A percentile compares a stretch with the other conserved stretches of the same genome.
Evolutionary conservation across 1,139 yeast genomes (phyloP).

Genomic region (Spencermartinsiella ligniputridi): DNA sequence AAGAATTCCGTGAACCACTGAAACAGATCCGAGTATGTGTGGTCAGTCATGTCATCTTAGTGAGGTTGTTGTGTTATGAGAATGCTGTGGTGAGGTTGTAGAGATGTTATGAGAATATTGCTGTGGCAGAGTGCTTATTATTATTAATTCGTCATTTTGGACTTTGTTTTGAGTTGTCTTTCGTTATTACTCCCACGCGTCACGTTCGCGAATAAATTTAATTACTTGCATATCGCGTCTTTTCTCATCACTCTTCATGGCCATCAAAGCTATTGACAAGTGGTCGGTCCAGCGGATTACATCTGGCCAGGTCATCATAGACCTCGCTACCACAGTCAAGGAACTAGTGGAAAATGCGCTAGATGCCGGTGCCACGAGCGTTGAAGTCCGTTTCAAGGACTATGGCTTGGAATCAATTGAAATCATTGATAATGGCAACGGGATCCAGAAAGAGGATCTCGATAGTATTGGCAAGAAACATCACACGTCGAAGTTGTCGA

Average conservation of each 20-base stretch:
- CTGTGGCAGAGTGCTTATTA: no score
- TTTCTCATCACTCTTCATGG: conserved; percentile 12
- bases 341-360: conserved; percentile 84
- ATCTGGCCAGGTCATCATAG: conserved; percentile 89
- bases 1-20: conserved; percentile 33
- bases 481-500: conserved; percentile 70
- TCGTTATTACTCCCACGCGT: no score
- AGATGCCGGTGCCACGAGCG: conserved; percentile 66
- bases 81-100: not conserved
- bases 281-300: conserved; percentile 68
- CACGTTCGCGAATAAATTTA: not conserved
- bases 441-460: conserved; percentile 59
- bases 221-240: not conserved
- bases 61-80: not conserved
- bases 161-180: no score
- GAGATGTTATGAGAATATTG: no score
- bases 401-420: conserved; percentile 74
- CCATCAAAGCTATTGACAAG: conserved; percentile 37
- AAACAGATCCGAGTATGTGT: conserved; percentile 18
- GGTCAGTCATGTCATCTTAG: not conserved
- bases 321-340: conserved; percentile 69
- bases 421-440: conserved; percentile 73
- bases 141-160: no score
- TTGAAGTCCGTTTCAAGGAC: conserved; percentile 63
- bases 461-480: conserved; percentile 62